A percentile compares a stretch with the other conserved stretches of the same genome.
These are phyloP conservation scores for Articulospora tetracladia DNA, from an alignment of 495 filamentous ascomycete species.

Conservation along the genomic window DNA sequence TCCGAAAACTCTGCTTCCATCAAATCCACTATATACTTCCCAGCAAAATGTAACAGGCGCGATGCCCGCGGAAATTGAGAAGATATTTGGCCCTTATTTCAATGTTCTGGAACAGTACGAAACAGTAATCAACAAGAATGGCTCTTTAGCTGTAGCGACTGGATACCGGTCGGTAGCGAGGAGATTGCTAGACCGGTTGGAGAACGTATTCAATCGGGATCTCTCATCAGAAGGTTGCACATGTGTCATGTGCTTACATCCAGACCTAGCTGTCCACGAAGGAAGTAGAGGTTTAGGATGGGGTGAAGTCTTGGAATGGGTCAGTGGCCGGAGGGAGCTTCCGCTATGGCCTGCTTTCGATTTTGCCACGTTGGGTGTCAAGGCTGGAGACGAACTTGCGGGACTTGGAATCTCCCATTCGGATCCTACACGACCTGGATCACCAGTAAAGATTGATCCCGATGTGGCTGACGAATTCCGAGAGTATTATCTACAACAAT, in stretches of 20 bases:
- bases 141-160: constrained; percentile 91
- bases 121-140: constrained; percentile 73
- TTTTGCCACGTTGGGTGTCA: constrained; percentile 60
- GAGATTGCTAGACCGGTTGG: constrained; percentile 84
- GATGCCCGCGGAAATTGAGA: constrained; percentile 55
- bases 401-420: constrained; percentile 20
- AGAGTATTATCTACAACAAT: constrained; percentile 83
- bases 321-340: constrained; percentile 79
- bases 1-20: constrained; percentile 60
- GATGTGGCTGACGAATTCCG: constrained; percentile 89
- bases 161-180: constrained; percentile 94
- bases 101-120: constrained; percentile 81
- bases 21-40: constrained; percentile 28
- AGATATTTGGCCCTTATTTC: constrained; percentile 74
- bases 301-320: constrained; percentile 93
- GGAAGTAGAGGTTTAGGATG: constrained; percentile 76
- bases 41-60: constrained; percentile 39
- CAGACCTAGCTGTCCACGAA: constrained; percentile 50
- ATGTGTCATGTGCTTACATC: constrained; percentile 71
- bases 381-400: constrained; percentile 40
- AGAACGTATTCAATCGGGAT: constrained; percentile 89
- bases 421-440: constrained; percentile 40
- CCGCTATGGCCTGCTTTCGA: constrained; percentile 86
- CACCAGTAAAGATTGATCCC: constrained; percentile 81
- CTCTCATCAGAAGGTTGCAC: constrained; percentile 76